These are phyloP conservation scores for Copromyces sp. DNA, from an alignment of 495 filamentous ascomycete species.

Conservation along the genomic window DNA sequence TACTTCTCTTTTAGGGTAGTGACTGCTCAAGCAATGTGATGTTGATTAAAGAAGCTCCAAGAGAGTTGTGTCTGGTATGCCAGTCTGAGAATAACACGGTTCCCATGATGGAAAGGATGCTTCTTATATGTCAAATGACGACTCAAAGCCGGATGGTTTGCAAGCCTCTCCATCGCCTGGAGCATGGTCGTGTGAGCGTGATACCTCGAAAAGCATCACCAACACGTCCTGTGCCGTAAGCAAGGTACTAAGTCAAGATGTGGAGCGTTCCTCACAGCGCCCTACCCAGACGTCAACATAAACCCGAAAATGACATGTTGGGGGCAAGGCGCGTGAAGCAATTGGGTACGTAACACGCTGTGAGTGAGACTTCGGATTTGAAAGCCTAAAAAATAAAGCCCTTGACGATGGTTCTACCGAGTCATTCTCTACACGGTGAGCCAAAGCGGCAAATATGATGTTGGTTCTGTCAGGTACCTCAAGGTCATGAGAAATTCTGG, in stretches of 20 bases:
- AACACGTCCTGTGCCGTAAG: too few relatives aligned
- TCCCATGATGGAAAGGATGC: background rate
- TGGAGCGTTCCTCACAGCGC: background rate
- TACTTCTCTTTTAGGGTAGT: background rate
- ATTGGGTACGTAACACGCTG: background rate
- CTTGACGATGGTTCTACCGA: too few relatives aligned
- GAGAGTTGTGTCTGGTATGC: background rate
- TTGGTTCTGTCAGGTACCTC: too few relatives aligned
- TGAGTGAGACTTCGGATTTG: too few relatives aligned
- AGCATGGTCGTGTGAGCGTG: too few relatives aligned
- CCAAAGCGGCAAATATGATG: too few relatives aligned
- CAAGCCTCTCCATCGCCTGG: too few relatives aligned
- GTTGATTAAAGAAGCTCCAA: background rate
- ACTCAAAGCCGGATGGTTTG: background rate
- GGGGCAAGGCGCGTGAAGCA: background rate
- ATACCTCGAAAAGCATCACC: too few relatives aligned
- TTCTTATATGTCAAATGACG: background rate
- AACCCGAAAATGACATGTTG: background rate
- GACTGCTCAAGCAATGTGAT: background rate
- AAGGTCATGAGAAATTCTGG: too few relatives aligned
- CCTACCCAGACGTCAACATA: background rate
- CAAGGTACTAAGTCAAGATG: too few relatives aligned
- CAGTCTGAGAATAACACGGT: background rate
- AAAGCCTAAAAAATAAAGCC: too few relatives aligned
- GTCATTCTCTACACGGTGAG: too few relatives aligned